Conservation (phyloP, 2,329 filamentous ascomycete genomes). For the Monosporascus cannonballus region DNA sequence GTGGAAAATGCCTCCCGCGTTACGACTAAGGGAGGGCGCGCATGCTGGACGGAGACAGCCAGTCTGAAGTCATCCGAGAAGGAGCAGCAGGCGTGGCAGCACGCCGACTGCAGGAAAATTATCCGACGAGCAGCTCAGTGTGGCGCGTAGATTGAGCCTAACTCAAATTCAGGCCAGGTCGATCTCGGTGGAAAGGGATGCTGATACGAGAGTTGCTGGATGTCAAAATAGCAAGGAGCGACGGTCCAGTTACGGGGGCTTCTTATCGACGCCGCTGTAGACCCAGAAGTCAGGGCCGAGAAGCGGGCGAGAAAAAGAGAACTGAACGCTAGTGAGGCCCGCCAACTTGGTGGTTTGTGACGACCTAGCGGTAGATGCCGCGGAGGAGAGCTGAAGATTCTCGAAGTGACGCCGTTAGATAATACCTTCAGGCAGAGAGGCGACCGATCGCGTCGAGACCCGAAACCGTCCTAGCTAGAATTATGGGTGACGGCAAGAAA, state of each 20-base stretch:
- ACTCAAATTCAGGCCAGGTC: background rate
- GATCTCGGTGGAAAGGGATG: background rate
- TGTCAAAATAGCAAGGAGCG: slow-evolving; percentile 23
- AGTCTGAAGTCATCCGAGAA: slow-evolving; percentile 20
- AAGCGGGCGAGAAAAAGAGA: slow-evolving; percentile 79
- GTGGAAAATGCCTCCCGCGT: slow-evolving; percentile 25
- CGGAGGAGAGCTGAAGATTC: slow-evolving; percentile 13
- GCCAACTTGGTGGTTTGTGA: slow-evolving; percentile 78
- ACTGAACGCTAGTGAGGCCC: slow-evolving; percentile 66
- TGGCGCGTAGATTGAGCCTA: slow-evolving; percentile 5
- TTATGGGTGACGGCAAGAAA: background rate
- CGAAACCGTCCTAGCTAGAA: too few species aligned
- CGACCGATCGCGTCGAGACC: background rate
- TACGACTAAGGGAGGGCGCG: slow-evolving; percentile 24
- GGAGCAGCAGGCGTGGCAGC: slow-evolving; percentile 30
- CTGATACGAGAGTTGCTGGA: too few species aligned
- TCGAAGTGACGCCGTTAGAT: slow-evolving; percentile 20
- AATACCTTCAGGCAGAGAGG: slow-evolving; percentile 3
- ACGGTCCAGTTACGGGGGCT: slow-evolving; percentile 82
- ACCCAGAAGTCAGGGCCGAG: slow-evolving; percentile 90
- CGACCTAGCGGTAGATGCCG: slow-evolving; percentile 21
- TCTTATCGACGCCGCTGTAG: slow-evolving; percentile 93
- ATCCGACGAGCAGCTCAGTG: slow-evolving; percentile 9
- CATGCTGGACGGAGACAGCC: slow-evolving; percentile 22
- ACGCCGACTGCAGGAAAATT: slow-evolving; percentile 27